Evolutionary conservation across 2,329 filamentous ascomycete species (phyloP).

Genomic region (Berkeleyomyces rouxiae): DNA sequence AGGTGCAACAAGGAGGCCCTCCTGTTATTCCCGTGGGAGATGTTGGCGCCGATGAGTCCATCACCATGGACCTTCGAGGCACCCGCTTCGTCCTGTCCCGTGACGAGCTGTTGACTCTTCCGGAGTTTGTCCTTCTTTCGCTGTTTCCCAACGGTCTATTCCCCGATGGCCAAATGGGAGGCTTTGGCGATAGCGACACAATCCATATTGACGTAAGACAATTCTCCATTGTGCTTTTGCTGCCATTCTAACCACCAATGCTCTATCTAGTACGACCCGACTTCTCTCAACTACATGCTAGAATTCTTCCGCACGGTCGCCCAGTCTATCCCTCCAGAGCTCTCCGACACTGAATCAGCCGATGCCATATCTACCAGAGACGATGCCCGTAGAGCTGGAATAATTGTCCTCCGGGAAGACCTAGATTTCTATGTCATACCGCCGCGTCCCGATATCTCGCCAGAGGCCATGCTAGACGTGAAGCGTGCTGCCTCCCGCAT

Average conservation of each 20-base stretch:
- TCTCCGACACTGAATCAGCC: conserved; percentile 28
- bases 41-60: conserved; percentile 81
- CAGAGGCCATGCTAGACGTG: conserved; percentile 84
- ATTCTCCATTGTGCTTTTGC: not conserved
- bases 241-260: not conserved
- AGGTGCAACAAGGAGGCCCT: conserved; percentile 86
- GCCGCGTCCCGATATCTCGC: conserved; percentile 65
- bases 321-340: conserved; percentile 60
- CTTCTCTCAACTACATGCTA: conserved; percentile 95
- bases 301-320: conserved; percentile 95
- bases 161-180: conserved; percentile 88
- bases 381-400: conserved; percentile 84
- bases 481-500: conserved; percentile 81
- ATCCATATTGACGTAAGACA: conserved; percentile 89
- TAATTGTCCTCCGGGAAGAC: conserved; percentile 91
- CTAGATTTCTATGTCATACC: conserved; percentile 96
- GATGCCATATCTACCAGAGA: conserved; percentile 53
- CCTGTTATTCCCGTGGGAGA: conserved; percentile 80
- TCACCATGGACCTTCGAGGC: conserved; percentile 86
- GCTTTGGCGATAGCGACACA: conserved; percentile 80
- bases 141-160: conserved; percentile 97
- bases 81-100: conserved; percentile 85
- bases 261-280: conserved; percentile 66
- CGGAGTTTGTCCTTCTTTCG: conserved; percentile 94
- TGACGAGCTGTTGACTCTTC: conserved; percentile 86